Evolutionary conservation across 2,329 filamentous ascomycete genomes (phyloP), one percentile per base, ranked within the genome.

Genomic region (Xylariaceae sp.): DNA sequence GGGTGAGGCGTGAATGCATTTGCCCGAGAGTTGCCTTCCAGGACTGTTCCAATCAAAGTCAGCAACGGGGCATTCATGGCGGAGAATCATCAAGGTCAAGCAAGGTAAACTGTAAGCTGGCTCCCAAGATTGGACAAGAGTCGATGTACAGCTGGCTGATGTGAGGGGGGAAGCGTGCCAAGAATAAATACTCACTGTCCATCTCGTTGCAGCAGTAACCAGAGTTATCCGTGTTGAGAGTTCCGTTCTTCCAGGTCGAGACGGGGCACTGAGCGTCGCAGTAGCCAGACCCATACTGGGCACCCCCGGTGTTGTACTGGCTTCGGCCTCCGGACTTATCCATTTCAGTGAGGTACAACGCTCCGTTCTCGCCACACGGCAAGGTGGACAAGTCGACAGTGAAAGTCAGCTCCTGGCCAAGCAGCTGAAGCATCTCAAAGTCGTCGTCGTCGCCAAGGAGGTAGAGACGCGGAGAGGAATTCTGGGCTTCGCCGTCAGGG

Each of bases 151-250:
- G 3, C 4, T 37, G 12, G 8, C 11, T 42, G 26, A 26, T 42
- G n/a, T 19, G 1, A 19, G 19, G 27, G 7, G 6, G n/a, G 40
- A 29, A 42, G n/a, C 7, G 35, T 11, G 11, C 1, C 4, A 26
- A 6, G 32, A 37, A 34, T 1, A 29, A 31, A 6, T 27, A 60
- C 57, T 60, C 45, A 60, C 58, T 76, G 56, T 87, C 84, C 78
- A 88, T 84, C 70, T 87, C 85, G 43, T 78, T 72, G 69, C 84
- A 87, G 77, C 84, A 87, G 40, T 83, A 75, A 57, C 85, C 84
- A 48, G 77, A 72, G 43, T 70, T 74, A 5, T 80, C 76, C n/a
- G 76, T 72, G 65, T 85, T 85, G 26, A 60, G 73, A 56, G 71
- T 60, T 27, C 75, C 75, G 49, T 73, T 72, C 56, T 78, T 77